Evolutionary conservation across 2,329 filamentous ascomycete species (phyloP), one percentile per base, ranked within the genome.

Genomic region (Arthroderma uncinatum): DNA sequence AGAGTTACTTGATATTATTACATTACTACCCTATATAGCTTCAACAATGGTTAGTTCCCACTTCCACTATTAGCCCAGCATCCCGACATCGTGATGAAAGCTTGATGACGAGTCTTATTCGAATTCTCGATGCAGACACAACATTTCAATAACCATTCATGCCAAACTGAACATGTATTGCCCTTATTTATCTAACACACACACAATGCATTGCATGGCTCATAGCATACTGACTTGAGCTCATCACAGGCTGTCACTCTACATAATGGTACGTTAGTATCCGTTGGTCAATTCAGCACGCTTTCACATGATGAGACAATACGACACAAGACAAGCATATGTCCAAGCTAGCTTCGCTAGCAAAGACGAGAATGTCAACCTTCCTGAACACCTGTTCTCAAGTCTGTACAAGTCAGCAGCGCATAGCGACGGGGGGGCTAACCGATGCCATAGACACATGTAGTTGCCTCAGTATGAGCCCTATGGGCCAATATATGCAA

Each of bases 261-360:
- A 8, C 19, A 39, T 36, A 36, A 36, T 25, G 19, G 50, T 53
- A 53, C 33, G 50, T 53, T 19, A 4, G 23, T 57, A 54, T 21
- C 48, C 23, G 14, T 36, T 8, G 4, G 10, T 10, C 50, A 23
- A 37, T 14, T 12, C 30, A 6, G n/a, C 34, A 55, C 12, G 71
- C 73, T 65, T 67, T 21, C 19, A 42, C 19, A 83, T 93, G 89
- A 93, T 93, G 88, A 93, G 80, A 73, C 79, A 74, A 82, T 89
- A 82, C 79, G 77, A 79, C 81, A 78, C 33, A 85, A 82, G 89
- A 94, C 89, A 94, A 94, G 89, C 89, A 94, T 94, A 94, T 94
- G 89, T 94, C 89, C 80, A 85, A 94, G 89, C 83, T 63, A 64
- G 66, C 67, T 66, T 67, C 25, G 37, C 61, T 63, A 67, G 67